Percentiles rank a stretch among this genome's conserved stretches.
These are phyloP conservation scores for Kuraishia hungarica DNA, from an alignment of 805 yeast genomes.

Conservation along the genomic window DNA sequence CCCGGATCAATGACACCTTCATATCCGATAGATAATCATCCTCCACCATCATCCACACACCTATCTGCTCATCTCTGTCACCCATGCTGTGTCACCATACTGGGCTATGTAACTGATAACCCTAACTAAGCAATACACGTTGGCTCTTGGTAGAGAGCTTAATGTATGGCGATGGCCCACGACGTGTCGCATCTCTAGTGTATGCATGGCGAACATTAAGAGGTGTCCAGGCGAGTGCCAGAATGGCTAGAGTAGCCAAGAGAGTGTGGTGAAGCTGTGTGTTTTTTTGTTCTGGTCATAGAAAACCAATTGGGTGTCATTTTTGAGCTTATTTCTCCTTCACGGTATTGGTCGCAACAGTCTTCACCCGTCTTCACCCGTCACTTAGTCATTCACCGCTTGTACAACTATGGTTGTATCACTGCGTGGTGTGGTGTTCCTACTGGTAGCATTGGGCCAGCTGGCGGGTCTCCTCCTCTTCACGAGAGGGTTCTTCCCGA, in stretches of 20 bases:
- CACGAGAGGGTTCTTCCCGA: slow-evolving; percentile 83
- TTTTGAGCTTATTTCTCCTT: no score
- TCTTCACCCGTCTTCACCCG: not conserved
- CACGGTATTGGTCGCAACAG: not conserved
- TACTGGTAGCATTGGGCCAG: slow-evolving; percentile 25
- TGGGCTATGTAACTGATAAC: not conserved
- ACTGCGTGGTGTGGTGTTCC: slow-evolving; percentile 9
- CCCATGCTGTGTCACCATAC: no score
- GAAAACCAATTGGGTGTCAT: no score
- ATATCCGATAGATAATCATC: no score
- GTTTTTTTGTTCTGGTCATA: no score
- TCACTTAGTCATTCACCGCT: not conserved
- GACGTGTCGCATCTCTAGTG: not conserved
- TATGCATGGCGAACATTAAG: not conserved
- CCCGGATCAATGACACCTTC: no score
- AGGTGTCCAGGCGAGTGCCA: not conserved
- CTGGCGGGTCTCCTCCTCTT: slow-evolving; percentile 52
- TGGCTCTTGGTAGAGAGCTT: not conserved
- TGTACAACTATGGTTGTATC: not conserved
- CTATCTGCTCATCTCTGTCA: no score
- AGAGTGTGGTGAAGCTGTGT: no score
- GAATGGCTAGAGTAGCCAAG: not conserved
- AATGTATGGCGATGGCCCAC: not conserved
- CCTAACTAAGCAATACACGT: not conserved
- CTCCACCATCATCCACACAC: no score